Evolutionary conservation across 2,329 filamentous ascomycete genomes (phyloP).

Genomic region (Erysiphe pisi): DNA sequence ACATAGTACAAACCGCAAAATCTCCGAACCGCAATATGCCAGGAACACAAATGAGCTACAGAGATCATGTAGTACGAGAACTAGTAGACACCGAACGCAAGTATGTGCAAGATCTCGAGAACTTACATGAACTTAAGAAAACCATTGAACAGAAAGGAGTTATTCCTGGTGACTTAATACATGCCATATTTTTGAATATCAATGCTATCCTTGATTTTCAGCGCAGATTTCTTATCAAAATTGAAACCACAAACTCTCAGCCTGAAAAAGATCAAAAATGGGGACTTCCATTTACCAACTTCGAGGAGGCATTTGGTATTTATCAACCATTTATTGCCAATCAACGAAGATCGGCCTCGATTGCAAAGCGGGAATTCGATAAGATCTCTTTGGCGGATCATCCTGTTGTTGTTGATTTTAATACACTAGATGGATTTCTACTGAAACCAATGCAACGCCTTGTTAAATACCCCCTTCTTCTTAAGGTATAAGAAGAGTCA

Average conservation of each 20-base stretch:
- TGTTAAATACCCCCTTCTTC: slow-evolving; percentile 83
- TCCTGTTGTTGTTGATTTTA: slow-evolving; percentile 73
- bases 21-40: too few relatives aligned
- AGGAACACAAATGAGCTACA: slow-evolving; percentile 55
- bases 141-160: slow-evolving; percentile 76
- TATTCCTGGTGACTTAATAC: slow-evolving; percentile 77
- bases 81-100: slow-evolving; percentile 91
- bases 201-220: slow-evolving; percentile 94
- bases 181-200: slow-evolving; percentile 93
- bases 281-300: slow-evolving; percentile 80
- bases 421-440: slow-evolving; percentile 80
- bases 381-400: slow-evolving; percentile 68
- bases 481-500: slow-evolving; percentile 50
- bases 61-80: slow-evolving; percentile 84
- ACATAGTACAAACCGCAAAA: too few relatives aligned
- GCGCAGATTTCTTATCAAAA: slow-evolving; percentile 82
- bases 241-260: slow-evolving; percentile 88
- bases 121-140: slow-evolving; percentile 84
- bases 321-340: slow-evolving; percentile 98
- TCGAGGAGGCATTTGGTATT: slow-evolving; percentile 78
- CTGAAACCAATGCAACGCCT: slow-evolving; percentile 94
- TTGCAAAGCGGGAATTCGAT: slow-evolving; percentile 76
- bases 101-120: slow-evolving; percentile 94
- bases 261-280: slow-evolving; percentile 70
- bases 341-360: slow-evolving; percentile 75